phyloP scores from a whole-genome alignment of 352 stramenopile genomes.

The Globisporangium perplexum region DNA sequence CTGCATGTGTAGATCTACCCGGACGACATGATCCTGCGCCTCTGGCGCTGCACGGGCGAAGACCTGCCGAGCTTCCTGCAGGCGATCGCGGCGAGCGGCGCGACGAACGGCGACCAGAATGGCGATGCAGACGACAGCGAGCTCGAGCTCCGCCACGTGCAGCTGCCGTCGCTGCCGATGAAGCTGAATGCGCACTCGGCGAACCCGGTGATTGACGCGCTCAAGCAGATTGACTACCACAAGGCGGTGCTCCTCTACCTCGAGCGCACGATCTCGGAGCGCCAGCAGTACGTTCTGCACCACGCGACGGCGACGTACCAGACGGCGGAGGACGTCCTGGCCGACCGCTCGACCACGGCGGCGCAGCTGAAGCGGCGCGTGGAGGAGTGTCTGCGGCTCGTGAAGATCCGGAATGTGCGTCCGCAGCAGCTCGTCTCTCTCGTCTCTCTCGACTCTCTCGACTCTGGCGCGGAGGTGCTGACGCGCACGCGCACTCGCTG shows the following conservation, averaged over 20 bases:
- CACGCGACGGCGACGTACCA: constrained; percentile 44
- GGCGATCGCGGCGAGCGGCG: constrained; percentile 6
- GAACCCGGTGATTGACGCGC: constrained; percentile 64
- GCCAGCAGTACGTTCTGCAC: constrained; percentile 52
- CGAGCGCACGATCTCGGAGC: constrained; percentile 46
- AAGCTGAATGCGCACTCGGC: constrained; percentile 72
- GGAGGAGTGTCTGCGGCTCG: constrained; percentile 61
- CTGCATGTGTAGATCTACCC: constrained; percentile 30
- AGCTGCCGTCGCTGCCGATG: constrained; percentile 47
- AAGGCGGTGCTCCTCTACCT: constrained; percentile 62
- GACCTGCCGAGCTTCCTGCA: constrained; percentile 53
- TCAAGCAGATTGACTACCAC: constrained; percentile 81
- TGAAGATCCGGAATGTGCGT: constrained; percentile 78
- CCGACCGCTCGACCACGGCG: constrained; percentile 37
- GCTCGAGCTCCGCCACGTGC: constrained; percentile 23
- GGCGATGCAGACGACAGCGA: constrained; percentile 19
- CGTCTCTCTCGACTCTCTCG: not conserved
- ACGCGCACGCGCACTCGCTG: not conserved
- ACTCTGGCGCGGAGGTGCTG: not conserved
- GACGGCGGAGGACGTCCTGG: constrained; percentile 44
- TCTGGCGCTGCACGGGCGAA: constrained; percentile 79
- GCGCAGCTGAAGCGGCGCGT: constrained; percentile 45
- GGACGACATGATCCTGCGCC: constrained; percentile 48
- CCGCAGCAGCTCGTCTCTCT: not conserved
- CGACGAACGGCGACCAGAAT: constrained; percentile 4